Percentiles rank a stretch among this genome's conserved stretches.
These are phyloP conservation scores for Saitoella complicata DNA, from an alignment of 805 yeast species.

Conservation along the genomic window DNA sequence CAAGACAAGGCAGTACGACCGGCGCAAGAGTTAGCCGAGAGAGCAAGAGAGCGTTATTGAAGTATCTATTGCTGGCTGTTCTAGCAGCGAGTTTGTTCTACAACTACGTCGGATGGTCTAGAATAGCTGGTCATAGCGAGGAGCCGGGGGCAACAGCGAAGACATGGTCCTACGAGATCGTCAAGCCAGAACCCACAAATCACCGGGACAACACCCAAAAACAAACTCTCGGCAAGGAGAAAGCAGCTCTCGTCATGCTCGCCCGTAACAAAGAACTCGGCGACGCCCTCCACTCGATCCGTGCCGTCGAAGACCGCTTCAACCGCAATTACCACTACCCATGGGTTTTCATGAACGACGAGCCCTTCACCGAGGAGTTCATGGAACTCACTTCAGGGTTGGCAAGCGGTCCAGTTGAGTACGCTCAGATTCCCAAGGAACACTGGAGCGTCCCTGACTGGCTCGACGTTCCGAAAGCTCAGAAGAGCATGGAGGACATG, in stretches of 20 bases:
- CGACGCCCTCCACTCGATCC: conserved; percentile 44
- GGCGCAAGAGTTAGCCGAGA: too few relatives aligned
- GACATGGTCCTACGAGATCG: too few relatives aligned
- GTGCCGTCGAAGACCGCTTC: conserved; percentile 63
- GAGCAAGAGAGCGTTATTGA: too few relatives aligned
- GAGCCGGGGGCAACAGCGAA: too few relatives aligned
- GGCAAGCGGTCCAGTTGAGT: conserved; percentile 52
- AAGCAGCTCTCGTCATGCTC: conserved; percentile 77
- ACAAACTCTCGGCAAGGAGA: conserved; percentile 28
- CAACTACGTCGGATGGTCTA: too few relatives aligned
- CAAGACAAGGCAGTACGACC: too few relatives aligned
- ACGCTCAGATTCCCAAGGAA: conserved; percentile 55
- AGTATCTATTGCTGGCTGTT: too few relatives aligned
- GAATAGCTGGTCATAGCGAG: too few relatives aligned
- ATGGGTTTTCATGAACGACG: conserved; percentile 86
- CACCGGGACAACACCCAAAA: too few relatives aligned
- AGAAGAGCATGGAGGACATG: conserved; percentile 43
- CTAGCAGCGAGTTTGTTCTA: too few relatives aligned
- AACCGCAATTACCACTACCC: conserved; percentile 63
- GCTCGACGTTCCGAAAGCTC: conserved; percentile 62
- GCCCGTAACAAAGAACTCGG: conserved; percentile 56
- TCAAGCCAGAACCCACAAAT: too few relatives aligned
- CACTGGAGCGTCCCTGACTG: conserved; percentile 81
- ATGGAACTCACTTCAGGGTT: conserved; percentile 34
- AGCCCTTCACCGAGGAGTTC: conserved; percentile 57